Evolutionary conservation across 352 stramenopile genomes (phyloP).

Genomic region (Globisporangium ultimum): DNA sequence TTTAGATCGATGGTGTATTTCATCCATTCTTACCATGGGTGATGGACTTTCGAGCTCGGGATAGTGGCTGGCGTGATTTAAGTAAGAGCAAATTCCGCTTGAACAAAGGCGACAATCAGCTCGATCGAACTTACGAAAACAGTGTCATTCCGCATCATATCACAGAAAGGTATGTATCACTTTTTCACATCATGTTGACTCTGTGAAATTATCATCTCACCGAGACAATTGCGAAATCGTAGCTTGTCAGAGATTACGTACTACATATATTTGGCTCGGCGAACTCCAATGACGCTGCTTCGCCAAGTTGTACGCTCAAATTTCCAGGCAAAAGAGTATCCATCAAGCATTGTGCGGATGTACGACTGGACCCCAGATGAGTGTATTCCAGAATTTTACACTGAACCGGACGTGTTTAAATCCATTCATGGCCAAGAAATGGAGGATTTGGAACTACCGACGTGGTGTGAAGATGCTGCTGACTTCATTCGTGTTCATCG

Average conservation of each 20-base stretch:
- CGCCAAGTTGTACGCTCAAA: constrained; percentile 85
- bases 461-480: constrained; percentile 60
- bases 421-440: constrained; percentile 77
- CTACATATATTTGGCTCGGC: constrained; percentile 94
- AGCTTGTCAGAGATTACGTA: constrained; percentile 94
- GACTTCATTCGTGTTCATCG: constrained; percentile 91
- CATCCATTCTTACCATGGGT: constrained; percentile 97
- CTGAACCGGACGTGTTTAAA: constrained; percentile 80
- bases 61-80: constrained; percentile 84
- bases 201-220: not conserved
- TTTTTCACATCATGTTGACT: not conserved
- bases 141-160: constrained; percentile 91
- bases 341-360: constrained; percentile 84
- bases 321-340: constrained; percentile 95
- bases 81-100: constrained; percentile 93
- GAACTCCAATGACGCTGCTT: constrained; percentile 85
- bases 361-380: constrained; percentile 96
- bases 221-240: too few relatives aligned
- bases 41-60: constrained; percentile 78
- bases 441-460: constrained; percentile 63
- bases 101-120: constrained; percentile 92
- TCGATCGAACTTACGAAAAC: constrained; percentile 89
- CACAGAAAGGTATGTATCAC: constrained; percentile 71
- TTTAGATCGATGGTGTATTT: constrained; percentile 67
- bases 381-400: constrained; percentile 95